phyloP scores from a whole-genome alignment of 83 land plant genomes.

The Picea abies region DNA sequence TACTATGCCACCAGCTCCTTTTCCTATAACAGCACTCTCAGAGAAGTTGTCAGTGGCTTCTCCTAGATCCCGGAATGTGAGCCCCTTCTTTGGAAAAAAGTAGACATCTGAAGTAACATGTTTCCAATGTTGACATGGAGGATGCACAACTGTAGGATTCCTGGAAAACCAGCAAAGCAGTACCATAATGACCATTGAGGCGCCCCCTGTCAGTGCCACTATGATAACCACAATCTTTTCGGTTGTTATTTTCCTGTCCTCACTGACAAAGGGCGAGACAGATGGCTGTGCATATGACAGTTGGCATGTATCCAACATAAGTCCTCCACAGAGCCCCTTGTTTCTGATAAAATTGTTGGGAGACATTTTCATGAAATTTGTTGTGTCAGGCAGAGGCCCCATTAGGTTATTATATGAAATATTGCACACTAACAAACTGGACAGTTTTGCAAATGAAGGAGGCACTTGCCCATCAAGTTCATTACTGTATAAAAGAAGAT shows the following conservation, averaged over 20 bases:
- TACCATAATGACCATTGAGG: slow-evolving; percentile 48
- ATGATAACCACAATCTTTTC: slow-evolving; percentile 39
- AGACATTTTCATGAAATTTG: slow-evolving; percentile 42
- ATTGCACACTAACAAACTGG: slow-evolving; percentile 62
- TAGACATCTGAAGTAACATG: slow-evolving; percentile 26
- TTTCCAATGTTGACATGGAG: slow-evolving; percentile 38
- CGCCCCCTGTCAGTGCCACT: slow-evolving; percentile 43
- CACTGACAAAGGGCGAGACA: slow-evolving; percentile 4
- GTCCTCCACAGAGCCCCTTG: slow-evolving; percentile 66
- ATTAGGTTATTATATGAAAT: slow-evolving; percentile 71
- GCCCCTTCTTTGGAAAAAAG: slow-evolving; percentile 33
- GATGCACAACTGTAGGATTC: slow-evolving; percentile 27
- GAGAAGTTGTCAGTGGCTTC: slow-evolving; percentile 44
- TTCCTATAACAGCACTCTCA: slow-evolving; percentile 35
- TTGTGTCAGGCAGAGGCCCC: slow-evolving; percentile 63
- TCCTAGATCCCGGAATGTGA: slow-evolving; percentile 36
- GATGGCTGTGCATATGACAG: slow-evolving; percentile 5
- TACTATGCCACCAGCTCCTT: slow-evolving; percentile 49
- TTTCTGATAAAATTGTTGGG: slow-evolving; percentile 47
- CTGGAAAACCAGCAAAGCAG: slow-evolving; percentile 33
- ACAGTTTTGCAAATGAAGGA: slow-evolving; percentile 35
- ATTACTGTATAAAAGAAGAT: slow-evolving; percentile 45
- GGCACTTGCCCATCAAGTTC: slow-evolving; percentile 66
- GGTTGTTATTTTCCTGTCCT: neutral
- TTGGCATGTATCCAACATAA: slow-evolving; percentile 32